A percentile compares a stretch with the other conserved stretches of the same genome.
Conservation (phyloP, 352 stramenopile species). For the Globisporangium solare region DNA sequence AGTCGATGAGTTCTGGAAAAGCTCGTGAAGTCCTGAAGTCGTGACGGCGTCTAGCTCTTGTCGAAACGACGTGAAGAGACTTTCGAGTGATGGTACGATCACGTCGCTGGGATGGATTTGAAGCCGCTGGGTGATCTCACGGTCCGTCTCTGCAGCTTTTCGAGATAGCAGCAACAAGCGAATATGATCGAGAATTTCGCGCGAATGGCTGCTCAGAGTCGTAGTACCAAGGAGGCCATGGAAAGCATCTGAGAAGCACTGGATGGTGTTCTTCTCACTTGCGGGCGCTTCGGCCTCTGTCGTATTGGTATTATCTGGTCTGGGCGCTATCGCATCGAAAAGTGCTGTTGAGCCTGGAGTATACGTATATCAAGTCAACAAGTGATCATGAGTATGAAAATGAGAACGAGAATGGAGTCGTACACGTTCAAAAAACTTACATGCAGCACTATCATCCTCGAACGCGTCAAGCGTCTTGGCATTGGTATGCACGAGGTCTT, state of each 20-base stretch:
- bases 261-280: not conserved
- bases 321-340: too few species aligned
- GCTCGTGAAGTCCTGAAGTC: too few species aligned
- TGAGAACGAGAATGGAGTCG: too few species aligned
- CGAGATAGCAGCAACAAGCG: constrained; percentile 4
- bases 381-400: not conserved
- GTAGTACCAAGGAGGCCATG: not conserved
- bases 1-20: too few species aligned
- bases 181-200: constrained; percentile 5
- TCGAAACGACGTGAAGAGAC: too few species aligned
- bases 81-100: too few species aligned
- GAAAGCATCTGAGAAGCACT: constrained; percentile 3
- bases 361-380: too few species aligned
- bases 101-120: not conserved
- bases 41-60: too few species aligned
- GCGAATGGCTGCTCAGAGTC: not conserved
- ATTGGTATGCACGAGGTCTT: not conserved
- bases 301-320: too few species aligned
- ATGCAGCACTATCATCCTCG: constrained; percentile 5
- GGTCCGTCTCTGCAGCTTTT: not conserved
- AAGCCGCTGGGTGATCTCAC: not conserved
- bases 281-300: not conserved
- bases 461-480: constrained; percentile 7
- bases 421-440: constrained; percentile 1
- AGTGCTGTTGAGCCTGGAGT: too few species aligned